Conservation (phyloP, 805 yeast genomes). For the Metschnikowia gelsemii region DNA sequence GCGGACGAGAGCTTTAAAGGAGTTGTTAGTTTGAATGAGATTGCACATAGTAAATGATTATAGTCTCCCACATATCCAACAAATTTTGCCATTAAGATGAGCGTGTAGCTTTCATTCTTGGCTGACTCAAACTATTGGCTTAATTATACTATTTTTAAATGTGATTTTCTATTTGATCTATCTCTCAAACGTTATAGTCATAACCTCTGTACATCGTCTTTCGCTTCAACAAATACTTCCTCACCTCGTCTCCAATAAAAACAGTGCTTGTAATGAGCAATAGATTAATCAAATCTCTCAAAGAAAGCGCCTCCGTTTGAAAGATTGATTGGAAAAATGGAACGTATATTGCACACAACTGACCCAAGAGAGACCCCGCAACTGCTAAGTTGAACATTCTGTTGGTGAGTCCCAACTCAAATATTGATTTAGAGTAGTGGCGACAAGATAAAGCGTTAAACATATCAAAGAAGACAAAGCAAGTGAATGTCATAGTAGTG, state of each 20-base stretch:
- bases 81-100: too few relatives aligned
- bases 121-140: background rate
- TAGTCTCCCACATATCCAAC: too few relatives aligned
- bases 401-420: conserved; percentile 78
- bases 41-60: background rate
- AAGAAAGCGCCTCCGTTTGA: conserved; percentile 86
- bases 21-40: conserved; percentile 55
- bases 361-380: conserved; percentile 83
- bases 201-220: conserved; percentile 17
- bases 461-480: conserved; percentile 95
- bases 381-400: conserved; percentile 94
- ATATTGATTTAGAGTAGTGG: conserved; percentile 78
- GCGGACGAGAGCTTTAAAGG: conserved; percentile 53
- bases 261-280: conserved; percentile 71
- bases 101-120: too few relatives aligned
- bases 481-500: conserved; percentile 98
- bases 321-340: conserved; percentile 91
- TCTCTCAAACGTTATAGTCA: conserved; percentile 17
- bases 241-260: conserved; percentile 77
- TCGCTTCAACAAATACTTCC: conserved; percentile 51
- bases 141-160: too few relatives aligned
- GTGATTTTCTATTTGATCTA: conserved; percentile 1
- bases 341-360: conserved; percentile 86
- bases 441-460: conserved; percentile 95
- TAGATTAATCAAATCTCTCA: conserved; percentile 68